Evolutionary conservation across 768 basidiomycete genomes (phyloP).

Genomic region (Suillus fuscotomentosus): DNA sequence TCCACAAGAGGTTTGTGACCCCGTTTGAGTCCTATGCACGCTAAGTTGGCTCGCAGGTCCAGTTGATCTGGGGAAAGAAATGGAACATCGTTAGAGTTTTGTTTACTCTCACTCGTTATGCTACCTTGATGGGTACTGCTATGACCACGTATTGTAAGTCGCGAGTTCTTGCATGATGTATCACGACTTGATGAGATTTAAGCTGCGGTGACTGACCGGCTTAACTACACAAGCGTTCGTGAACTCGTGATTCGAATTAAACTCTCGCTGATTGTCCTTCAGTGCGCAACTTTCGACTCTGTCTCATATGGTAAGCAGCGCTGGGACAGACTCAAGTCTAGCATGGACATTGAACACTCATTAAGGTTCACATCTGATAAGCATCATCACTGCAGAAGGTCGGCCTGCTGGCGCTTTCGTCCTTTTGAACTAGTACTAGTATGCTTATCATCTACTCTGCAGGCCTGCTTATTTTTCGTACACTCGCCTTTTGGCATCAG

Average conservation of each 20-base stretch:
- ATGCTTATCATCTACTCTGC: not conserved
- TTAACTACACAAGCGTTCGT: not conserved
- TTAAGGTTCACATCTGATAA: conserved; percentile 4
- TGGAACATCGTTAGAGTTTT: not conserved
- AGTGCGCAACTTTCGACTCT: not conserved
- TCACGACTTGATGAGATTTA: not conserved
- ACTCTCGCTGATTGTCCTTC: not conserved
- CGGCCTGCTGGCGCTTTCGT: not conserved
- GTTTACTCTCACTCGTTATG: conserved; percentile 3
- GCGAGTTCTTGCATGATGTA: not conserved
- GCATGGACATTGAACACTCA: not conserved
- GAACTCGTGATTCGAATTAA: not conserved
- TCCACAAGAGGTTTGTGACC: conserved; percentile 2
- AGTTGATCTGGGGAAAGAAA: conserved; percentile 3
- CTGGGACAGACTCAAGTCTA: not conserved
- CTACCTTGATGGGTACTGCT: not conserved
- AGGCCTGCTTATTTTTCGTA: conserved; percentile 6
- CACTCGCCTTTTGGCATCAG: conserved; percentile 1
- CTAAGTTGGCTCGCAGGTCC: not conserved
- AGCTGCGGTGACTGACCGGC: not conserved
- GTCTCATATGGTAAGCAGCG: not conserved
- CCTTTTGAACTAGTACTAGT: not conserved
- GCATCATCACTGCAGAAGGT: conserved; percentile 6
- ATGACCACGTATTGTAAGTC: not conserved
- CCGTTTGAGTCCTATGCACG: not conserved